Evolutionary conservation across 2,329 filamentous ascomycete species (phyloP).

Genomic region (Polychaeton citri): DNA sequence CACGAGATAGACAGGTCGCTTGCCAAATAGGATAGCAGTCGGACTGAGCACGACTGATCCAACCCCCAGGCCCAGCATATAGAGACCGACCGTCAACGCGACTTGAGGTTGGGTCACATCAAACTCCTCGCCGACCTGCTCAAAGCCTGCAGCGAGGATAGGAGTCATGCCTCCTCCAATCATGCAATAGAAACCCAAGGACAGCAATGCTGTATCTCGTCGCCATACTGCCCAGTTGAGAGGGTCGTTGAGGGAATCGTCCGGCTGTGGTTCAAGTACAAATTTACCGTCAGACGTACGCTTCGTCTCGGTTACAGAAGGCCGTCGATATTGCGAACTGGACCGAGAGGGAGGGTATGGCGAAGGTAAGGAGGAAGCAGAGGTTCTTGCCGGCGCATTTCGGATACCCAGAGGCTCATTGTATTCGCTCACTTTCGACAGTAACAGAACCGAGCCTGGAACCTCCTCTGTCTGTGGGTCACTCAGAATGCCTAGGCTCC

Average conservation of each 20-base stretch:
- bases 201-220: slow-evolving; percentile 65
- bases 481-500: slow-evolving; percentile 68
- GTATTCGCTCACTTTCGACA: slow-evolving; percentile 41
- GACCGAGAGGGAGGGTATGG: slow-evolving; percentile 15
- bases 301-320: slow-evolving; percentile 43
- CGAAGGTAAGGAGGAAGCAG: slow-evolving; percentile 41
- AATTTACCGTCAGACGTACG: slow-evolving; percentile 69
- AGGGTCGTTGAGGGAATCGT: slow-evolving; percentile 81
- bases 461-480: slow-evolving; percentile 74
- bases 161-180: slow-evolving; percentile 87
- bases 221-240: slow-evolving; percentile 82
- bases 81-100: slow-evolving; percentile 77
- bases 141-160: slow-evolving; percentile 79
- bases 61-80: slow-evolving; percentile 84
- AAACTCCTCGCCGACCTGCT: slow-evolving; percentile 57
- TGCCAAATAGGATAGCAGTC: slow-evolving; percentile 81
- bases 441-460: slow-evolving; percentile 52
- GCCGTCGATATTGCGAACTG: slow-evolving; percentile 7
- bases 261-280: slow-evolving; percentile 81
- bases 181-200: slow-evolving; percentile 84
- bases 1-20: slow-evolving; percentile 76
- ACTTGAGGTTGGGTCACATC: slow-evolving; percentile 57
- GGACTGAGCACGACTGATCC: slow-evolving; percentile 77
- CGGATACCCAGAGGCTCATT: slow-evolving; percentile 50
- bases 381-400: slow-evolving; percentile 48